A percentile compares a stretch with the other conserved stretches of the same genome.
phyloP scores from a whole-genome alignment of 306 rosid genomes.

The Gastrolobium villosum region DNA sequence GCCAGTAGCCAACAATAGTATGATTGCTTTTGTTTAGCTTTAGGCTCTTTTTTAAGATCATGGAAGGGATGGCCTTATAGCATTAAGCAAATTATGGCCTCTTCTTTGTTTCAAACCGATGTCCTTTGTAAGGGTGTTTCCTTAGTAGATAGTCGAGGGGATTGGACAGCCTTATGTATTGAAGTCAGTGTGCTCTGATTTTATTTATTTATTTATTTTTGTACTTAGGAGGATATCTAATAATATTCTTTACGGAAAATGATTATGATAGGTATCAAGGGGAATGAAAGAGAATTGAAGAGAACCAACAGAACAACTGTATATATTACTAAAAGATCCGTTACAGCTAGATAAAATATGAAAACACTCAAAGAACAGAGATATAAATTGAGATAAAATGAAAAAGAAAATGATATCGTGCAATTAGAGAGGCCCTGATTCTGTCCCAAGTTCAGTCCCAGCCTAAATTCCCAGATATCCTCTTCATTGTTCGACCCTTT shows the following conservation, averaged over 20 bases:
- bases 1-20: conserved; percentile 8
- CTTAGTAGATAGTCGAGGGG: conserved; percentile 3
- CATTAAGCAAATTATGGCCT: conserved; percentile 7
- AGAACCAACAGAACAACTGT: too few relatives aligned
- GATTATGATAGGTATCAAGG: too few relatives aligned
- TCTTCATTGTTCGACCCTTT: too few relatives aligned
- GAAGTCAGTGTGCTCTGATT: background rate
- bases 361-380: too few relatives aligned
- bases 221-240: background rate
- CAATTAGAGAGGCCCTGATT: too few relatives aligned
- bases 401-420: too few relatives aligned
- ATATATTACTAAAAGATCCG: too few relatives aligned
- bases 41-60: conserved; percentile 10
- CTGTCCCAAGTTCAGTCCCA: too few relatives aligned
- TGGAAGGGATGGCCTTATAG: background rate
- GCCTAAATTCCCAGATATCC: too few relatives aligned
- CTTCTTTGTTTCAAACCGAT: background rate
- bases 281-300: too few relatives aligned
- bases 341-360: too few relatives aligned
- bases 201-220: conserved; percentile 12
- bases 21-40: conserved; percentile 12
- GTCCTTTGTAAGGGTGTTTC: background rate
- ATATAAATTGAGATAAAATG: too few relatives aligned
- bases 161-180: background rate
- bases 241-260: background rate